Percentiles rank a stretch among this genome's conserved stretches.
phyloP scores from a whole-genome alignment of 495 filamentous ascomycete genomes.

The Neurospora pannonica region DNA sequence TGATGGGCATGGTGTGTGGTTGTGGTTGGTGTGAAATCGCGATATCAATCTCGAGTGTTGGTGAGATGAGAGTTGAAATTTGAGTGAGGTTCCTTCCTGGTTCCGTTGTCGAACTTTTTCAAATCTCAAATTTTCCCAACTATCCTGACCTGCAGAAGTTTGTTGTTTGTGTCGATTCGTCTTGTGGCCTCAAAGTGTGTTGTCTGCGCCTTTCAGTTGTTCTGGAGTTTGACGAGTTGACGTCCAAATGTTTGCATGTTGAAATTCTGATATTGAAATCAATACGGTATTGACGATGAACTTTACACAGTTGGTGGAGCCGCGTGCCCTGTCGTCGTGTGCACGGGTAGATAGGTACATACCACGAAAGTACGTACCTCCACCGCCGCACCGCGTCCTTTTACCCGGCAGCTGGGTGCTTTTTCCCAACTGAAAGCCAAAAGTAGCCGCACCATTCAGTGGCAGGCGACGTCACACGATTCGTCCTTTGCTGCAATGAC shows the following conservation, averaged over 20 bases:
- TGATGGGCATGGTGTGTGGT: slow-evolving; percentile 57
- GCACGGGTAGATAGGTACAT: background rate
- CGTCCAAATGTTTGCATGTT: background rate
- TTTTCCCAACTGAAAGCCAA: background rate
- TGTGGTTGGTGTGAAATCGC: background rate
- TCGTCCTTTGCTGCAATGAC: background rate
- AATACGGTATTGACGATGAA: background rate
- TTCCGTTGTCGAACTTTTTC: background rate
- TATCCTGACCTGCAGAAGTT: background rate
- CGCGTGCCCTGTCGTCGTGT: background rate
- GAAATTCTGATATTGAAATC: background rate
- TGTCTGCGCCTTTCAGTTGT: background rate
- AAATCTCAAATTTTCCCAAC: background rate
- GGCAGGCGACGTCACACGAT: background rate
- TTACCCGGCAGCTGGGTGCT: background rate
- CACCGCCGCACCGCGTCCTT: background rate
- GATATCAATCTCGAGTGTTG: background rate
- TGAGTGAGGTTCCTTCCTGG: background rate
- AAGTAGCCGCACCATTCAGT: background rate
- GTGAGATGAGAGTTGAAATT: background rate
- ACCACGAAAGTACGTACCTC: background rate
- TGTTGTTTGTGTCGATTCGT: background rate
- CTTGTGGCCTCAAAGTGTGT: background rate
- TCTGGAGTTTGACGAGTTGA: background rate
- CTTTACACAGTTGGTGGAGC: background rate